Evolutionary conservation across 1,139 yeast species (phyloP).

Genomic region (Yamadazyma conglobata): DNA sequence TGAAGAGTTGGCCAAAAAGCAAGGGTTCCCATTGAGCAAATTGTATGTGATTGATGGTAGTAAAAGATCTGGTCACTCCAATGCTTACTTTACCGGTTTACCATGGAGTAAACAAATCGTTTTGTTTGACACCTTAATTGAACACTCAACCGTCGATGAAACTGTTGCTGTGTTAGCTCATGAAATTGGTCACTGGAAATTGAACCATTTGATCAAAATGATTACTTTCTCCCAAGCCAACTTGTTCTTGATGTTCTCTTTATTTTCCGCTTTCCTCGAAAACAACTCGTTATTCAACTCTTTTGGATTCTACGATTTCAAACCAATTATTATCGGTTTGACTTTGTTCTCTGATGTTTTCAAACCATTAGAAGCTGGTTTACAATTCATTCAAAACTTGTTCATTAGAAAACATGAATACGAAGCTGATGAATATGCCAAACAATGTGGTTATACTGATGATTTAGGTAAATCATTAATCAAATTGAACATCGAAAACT

Average conservation of each 20-base stretch:
- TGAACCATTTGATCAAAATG: conserved; percentile 76
- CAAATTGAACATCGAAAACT: conserved; percentile 72
- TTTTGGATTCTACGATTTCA: conserved; percentile 64
- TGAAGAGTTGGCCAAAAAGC: conserved; percentile 70
- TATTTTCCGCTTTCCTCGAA: conserved; percentile 75
- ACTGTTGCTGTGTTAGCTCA: conserved; percentile 94
- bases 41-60: conserved; percentile 92
- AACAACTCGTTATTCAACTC: conserved; percentile 73
- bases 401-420: conserved; percentile 84
- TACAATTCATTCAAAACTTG: conserved; percentile 65
- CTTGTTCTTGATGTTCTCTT: conserved; percentile 59
- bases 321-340: conserved; percentile 81
- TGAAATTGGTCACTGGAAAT: conserved; percentile 97
- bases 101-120: conserved; percentile 98
- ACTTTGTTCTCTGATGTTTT: conserved; percentile 69
- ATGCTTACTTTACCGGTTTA: conserved; percentile 91
- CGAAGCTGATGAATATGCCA: conserved; percentile 89
- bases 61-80: conserved; percentile 91
- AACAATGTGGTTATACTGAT: conserved; percentile 63
- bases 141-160: conserved; percentile 71
- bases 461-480: conserved; percentile 72
- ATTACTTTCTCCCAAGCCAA: conserved; percentile 63
- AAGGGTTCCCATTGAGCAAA: conserved; percentile 81
- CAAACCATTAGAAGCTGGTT: conserved; percentile 69
- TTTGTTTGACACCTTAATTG: conserved; percentile 83